phyloP scores from a whole-genome alignment of 176 grass and related monocot species.

The Eremochloa ophiuroides region DNA sequence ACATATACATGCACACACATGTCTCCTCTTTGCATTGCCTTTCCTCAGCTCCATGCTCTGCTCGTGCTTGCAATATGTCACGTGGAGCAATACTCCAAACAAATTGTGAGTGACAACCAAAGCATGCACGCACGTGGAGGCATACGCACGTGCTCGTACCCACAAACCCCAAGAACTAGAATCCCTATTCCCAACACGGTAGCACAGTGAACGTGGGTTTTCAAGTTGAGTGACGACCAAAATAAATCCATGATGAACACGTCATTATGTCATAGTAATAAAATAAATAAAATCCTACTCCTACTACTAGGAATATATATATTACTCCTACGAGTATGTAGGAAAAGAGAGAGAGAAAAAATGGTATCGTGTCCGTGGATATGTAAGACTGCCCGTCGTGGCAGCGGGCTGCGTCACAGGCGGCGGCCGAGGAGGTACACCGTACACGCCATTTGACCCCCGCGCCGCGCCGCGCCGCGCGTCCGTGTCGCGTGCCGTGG shows the following conservation, averaged over 20 bases:
- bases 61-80: not conserved
- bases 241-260: no score
- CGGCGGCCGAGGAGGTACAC: not conserved
- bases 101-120: no score
- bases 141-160: no score
- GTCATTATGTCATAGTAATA: no score
- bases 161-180: no score
- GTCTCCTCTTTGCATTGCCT: not conserved
- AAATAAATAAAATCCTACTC: no score
- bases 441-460: slow-evolving; percentile 20
- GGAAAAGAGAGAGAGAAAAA: not conserved
- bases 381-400: slow-evolving; percentile 26
- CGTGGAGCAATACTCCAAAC: not conserved
- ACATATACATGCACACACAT: not conserved
- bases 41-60: not conserved
- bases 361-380: slow-evolving; percentile 1
- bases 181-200: no score
- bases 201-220: no score
- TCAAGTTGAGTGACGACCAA: no score
- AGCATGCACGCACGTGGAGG: not conserved
- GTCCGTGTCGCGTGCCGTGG: not conserved
- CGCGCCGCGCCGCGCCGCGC: not conserved
- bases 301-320: not conserved
- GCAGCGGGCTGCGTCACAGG: slow-evolving; percentile 13
- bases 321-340: no score